phyloP scores from a whole-genome alignment of 257 asterid genomes.

The Apocynum venetum region DNA sequence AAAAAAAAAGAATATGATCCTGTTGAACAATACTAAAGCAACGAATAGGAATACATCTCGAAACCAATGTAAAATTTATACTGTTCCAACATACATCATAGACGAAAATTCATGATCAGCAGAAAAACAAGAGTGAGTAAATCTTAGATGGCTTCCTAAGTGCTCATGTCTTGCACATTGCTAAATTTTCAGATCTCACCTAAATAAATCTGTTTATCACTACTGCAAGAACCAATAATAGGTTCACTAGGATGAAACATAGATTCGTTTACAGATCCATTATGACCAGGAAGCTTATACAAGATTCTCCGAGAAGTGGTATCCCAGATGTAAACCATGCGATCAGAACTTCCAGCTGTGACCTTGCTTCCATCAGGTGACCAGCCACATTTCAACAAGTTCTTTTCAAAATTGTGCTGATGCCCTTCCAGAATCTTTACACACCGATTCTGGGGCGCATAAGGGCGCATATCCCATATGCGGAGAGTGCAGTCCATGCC shows the following conservation, averaged over 20 bases:
- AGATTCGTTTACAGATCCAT: conserved; percentile 85
- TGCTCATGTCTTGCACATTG: neutral
- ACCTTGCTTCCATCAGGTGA: conserved; percentile 98
- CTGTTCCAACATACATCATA: conserved; percentile 4
- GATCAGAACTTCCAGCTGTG: conserved; percentile 92
- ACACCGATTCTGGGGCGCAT: conserved; percentile 94
- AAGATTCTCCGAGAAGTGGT: conserved; percentile 80
- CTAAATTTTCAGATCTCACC: conserved; percentile 60
- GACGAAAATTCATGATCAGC: neutral
- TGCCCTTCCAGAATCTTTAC: conserved; percentile 94
- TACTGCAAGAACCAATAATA: conserved; percentile 88
- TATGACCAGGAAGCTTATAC: conserved; percentile 95
- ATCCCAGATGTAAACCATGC: conserved; percentile 95
- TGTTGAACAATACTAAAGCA: neutral
- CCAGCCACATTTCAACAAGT: conserved; percentile 90
- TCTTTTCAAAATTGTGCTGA: conserved; percentile 97
- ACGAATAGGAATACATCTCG: neutral
- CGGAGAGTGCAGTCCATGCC: conserved; percentile 91
- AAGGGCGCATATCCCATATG: conserved; percentile 98
- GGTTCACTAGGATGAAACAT: conserved; percentile 88
- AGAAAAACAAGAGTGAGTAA: neutral
- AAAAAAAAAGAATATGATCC: neutral
- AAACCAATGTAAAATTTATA: neutral
- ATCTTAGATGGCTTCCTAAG: neutral
- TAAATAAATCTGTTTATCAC: conserved; percentile 90